Conservation (phyloP, 78 protist species). For the Dictyostelium citrinum region DNA sequence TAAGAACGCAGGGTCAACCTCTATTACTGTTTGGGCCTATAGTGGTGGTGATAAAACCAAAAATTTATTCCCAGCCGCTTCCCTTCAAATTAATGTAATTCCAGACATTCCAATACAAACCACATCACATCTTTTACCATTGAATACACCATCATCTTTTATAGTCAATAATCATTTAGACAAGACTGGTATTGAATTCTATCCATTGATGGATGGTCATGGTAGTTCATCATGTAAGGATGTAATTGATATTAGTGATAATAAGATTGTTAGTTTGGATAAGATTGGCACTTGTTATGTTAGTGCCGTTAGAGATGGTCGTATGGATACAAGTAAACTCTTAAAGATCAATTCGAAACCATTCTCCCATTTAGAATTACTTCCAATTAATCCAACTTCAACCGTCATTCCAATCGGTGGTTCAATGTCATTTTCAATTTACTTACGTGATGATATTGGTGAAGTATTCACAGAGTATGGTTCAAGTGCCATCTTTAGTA, state of each 20-base stretch:
- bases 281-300: conserved; percentile 52
- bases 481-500: neutral
- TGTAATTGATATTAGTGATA: neutral
- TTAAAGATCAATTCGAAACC: conserved; percentile 41
- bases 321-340: conserved; percentile 33
- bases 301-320: conserved; percentile 28
- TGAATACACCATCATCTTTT: conserved; percentile 17
- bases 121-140: conserved; percentile 5
- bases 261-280: conserved; percentile 35
- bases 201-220: neutral
- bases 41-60: conserved; percentile 2
- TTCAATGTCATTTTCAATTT: conserved; percentile 23
- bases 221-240: conserved; percentile 8
- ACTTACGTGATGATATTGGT: conserved; percentile 68
- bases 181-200: neutral
- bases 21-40: conserved; percentile 55
- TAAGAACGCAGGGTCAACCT: conserved; percentile 20
- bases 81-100: conserved; percentile 23
- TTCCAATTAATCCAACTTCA: conserved; percentile 38
- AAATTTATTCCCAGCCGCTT: conserved; percentile 27
- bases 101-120: conserved; percentile 9
- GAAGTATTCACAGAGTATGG: conserved; percentile 55
- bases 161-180: neutral
- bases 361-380: conserved; percentile 49
- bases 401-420: conserved; percentile 45